Percentiles rank a stretch among this genome's conserved stretches.
phyloP scores from a whole-genome alignment of 148 eudicot genomes.

The Amaranthus cruentus region DNA sequence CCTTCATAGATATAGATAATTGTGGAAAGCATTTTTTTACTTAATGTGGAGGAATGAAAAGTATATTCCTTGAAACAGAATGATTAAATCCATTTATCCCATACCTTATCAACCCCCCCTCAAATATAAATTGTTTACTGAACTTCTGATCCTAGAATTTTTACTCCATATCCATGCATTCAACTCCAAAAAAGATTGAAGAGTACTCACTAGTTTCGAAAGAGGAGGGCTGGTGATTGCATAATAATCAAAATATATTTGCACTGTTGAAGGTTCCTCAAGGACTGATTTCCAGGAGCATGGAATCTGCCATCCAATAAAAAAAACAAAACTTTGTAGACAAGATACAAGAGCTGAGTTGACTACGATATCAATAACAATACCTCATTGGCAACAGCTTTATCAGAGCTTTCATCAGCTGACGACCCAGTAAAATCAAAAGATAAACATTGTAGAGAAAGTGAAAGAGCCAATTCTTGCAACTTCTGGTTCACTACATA shows the following conservation, averaged over 20 bases:
- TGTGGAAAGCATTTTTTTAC: too few relatives aligned
- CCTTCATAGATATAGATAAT: not conserved
- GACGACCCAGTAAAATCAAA: conserved; percentile 79
- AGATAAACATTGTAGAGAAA: conserved; percentile 76
- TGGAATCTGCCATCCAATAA: conserved; percentile 53
- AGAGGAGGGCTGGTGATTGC: conserved; percentile 67
- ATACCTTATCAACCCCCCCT: too few relatives aligned
- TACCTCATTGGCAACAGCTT: conserved; percentile 82
- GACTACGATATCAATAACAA: not conserved
- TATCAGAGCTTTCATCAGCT: conserved; percentile 86
- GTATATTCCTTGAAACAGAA: too few relatives aligned
- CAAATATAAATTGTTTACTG: not conserved
- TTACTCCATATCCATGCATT: not conserved
- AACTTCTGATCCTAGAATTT: not conserved
- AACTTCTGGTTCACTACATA: conserved; percentile 24
- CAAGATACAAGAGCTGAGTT: not conserved
- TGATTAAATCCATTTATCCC: too few relatives aligned
- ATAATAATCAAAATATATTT: conserved; percentile 86
- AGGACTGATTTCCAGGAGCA: conserved; percentile 61
- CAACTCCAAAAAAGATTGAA: not conserved
- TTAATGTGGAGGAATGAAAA: too few relatives aligned
- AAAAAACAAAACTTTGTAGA: conserved; percentile 9
- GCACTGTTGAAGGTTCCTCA: conserved; percentile 77
- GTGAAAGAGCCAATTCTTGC: conserved; percentile 85
- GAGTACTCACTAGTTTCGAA: conserved; percentile 68